Evolutionary conservation across 2,329 filamentous ascomycete genomes (phyloP).

Genomic region (Microdochium paspali): DNA sequence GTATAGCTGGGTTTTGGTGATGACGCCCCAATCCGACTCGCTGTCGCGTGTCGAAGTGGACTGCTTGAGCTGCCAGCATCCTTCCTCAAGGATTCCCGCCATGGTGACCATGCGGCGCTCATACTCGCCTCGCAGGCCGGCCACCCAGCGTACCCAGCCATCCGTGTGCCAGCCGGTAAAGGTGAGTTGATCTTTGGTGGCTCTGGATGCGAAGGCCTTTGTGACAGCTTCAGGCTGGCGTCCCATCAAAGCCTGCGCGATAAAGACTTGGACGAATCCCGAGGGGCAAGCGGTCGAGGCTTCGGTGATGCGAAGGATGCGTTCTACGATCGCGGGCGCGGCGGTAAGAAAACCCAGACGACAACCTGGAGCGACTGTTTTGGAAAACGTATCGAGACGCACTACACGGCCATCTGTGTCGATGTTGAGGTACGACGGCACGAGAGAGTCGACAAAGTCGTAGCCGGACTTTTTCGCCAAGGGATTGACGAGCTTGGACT

Average conservation of each 20-base stretch:
- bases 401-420: conserved; percentile 83
- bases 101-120: conserved; percentile 77
- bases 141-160: conserved; percentile 88
- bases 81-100: conserved; percentile 63
- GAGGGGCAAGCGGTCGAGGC: conserved; percentile 73
- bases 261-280: conserved; percentile 79
- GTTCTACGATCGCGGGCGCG: conserved; percentile 68
- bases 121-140: conserved; percentile 73
- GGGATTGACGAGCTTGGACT: conserved; percentile 18
- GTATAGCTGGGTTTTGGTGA: conserved; percentile 66
- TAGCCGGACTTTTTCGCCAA: conserved; percentile 48
- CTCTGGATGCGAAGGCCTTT: conserved; percentile 30
- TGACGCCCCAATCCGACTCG: conserved; percentile 62
- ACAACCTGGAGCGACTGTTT: conserved; percentile 84
- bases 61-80: conserved; percentile 55
- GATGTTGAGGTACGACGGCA: conserved; percentile 71
- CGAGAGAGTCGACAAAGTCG: conserved; percentile 71
- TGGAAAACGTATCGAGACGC: conserved; percentile 87
- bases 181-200: conserved; percentile 34
- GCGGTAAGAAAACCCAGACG: conserved; percentile 86
- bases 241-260: conserved; percentile 69
- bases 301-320: conserved; percentile 65
- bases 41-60: conserved; percentile 33
- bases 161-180: conserved; percentile 64
- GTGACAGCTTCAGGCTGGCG: conserved; percentile 44